A percentile compares a stretch with the other conserved stretches of the same genome.
Conservation (phyloP, 2,329 filamentous ascomycete genomes). For the Graphium sp. region DNA sequence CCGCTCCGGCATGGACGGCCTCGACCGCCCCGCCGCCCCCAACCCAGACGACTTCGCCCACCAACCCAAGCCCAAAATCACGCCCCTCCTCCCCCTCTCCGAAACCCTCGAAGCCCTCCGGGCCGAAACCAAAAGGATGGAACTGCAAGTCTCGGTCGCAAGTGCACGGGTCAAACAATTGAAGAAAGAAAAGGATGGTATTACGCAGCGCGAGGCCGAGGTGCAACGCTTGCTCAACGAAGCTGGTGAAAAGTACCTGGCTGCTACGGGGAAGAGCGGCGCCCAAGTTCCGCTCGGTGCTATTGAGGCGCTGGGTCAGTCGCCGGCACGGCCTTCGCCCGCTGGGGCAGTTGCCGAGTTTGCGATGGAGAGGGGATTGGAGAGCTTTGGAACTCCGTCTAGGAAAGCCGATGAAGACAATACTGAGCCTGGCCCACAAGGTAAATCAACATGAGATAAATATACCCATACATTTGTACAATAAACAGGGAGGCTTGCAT, state of each 20-base stretch:
- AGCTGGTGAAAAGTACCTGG: constrained; percentile 49
- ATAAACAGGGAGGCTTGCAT: too few species aligned
- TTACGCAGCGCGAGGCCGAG: constrained; percentile 55
- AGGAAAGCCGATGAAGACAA: too few species aligned
- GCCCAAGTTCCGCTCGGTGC: not conserved
- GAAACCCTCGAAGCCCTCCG: constrained; percentile 50
- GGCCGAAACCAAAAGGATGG: constrained; percentile 43
- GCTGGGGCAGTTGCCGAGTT: constrained; percentile 9
- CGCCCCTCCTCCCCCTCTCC: constrained; percentile 57
- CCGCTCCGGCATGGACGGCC: constrained; percentile 66
- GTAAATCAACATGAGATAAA: too few species aligned
- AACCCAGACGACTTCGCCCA: constrained; percentile 4
- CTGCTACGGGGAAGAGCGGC: constrained; percentile 14
- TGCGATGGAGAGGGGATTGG: constrained; percentile 21
- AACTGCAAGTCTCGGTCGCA: constrained; percentile 42
- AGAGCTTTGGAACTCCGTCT: constrained; percentile 29
- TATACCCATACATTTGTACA: too few species aligned
- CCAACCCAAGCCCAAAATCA: constrained; percentile 46
- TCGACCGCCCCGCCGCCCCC: constrained; percentile 12
- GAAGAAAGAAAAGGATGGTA: constrained; percentile 48
- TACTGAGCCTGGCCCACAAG: too few species aligned
- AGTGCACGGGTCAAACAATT: constrained; percentile 48
- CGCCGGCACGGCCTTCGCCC: constrained; percentile 7
- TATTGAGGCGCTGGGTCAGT: constrained; percentile 5
- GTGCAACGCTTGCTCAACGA: constrained; percentile 70